phyloP scores from a whole-genome alignment of 306 rosid species.

The Lathyrus sativus region DNA sequence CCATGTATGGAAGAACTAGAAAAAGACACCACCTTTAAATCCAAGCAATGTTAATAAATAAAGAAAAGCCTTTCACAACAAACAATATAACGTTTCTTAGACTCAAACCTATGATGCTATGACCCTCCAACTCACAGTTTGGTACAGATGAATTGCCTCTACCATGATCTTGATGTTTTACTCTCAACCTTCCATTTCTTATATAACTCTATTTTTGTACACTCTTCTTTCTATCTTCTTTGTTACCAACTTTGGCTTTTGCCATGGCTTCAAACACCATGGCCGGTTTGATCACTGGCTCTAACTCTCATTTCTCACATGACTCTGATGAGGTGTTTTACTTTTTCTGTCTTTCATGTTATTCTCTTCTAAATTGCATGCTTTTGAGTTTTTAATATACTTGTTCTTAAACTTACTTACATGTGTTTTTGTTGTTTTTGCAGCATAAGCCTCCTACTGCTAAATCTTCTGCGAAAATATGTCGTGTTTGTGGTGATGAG shows the following conservation, averaged over 20 bases:
- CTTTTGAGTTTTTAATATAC: too few species aligned
- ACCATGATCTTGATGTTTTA: conserved; percentile 40
- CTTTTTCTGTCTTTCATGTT: too few species aligned
- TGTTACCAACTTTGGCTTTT: conserved; percentile 30
- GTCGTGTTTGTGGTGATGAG: conserved; percentile 90
- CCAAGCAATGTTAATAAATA: conserved; percentile 42
- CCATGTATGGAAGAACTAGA: conserved; percentile 26
- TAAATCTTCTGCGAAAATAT: conserved; percentile 50
- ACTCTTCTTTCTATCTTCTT: conserved; percentile 33
- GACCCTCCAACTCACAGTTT: conserved; percentile 95
- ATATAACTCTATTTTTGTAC: conserved; percentile 46
- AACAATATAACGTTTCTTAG: conserved; percentile 62
- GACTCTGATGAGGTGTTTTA: conserved; percentile 55
- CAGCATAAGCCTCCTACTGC: conserved; percentile 53
- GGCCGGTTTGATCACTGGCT: conserved; percentile 84
- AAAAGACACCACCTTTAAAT: conserved; percentile 50
- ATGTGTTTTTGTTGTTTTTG: background rate
- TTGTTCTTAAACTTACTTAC: too few species aligned
- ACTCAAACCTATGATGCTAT: conserved; percentile 57
- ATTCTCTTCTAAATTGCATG: conserved; percentile 22
- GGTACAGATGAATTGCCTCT: conserved; percentile 45
- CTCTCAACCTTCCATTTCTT: conserved; percentile 49
- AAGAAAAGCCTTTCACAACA: conserved; percentile 52
- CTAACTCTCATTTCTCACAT: conserved; percentile 43
- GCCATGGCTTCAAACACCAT: conserved; percentile 71